Base-by-base conservation (phyloP, 140 eudicot genomes). In the Cichorium intybus region DNA sequence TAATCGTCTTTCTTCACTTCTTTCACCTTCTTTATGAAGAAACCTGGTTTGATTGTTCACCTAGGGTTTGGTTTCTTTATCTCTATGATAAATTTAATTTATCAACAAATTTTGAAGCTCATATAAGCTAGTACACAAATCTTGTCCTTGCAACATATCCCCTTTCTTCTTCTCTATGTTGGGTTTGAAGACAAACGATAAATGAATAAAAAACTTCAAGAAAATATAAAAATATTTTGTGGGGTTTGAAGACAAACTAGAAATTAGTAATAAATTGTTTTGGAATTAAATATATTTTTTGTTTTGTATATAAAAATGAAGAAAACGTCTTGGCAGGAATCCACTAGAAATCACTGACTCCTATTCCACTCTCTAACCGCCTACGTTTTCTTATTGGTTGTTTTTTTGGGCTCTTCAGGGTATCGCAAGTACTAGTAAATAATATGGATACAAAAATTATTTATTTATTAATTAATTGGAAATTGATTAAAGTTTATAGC, bases 281-380 rank as follows among this genome's bases (percentile, higher is more conserved):
- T 35, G 52, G 53, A 63, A 29, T 6, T 63, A 16, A 52, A 23
- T 7, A 28, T 35, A 65, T 61, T 65, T 61, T 66, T 60, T 56
- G 59, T 26, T 37, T 20, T 31, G 22, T 43, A 55, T 53, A 69
- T 16, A 49, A 56, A 70, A 54, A 67, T 23, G 46, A 22, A 43
- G 51, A 82, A 81, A 76, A 84, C 85, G 95, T 77, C 87, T 43
- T 60, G 75, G 77, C 81, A 79, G 89, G 95, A 80, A 84, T 75
- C 83, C 95, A 87, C 90, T 79, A 76, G 92, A 91, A 59, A 79
- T 61, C 77, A 69, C 78, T 75, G 79, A 68, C 86, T 85, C 87
- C 85, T 66, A 72, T 91, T 85, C 89, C 95, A 71, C 92, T 66
- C 79, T 82, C 77, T 76, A 90, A 91, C 97, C 90, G 96, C 89